Conservation (phyloP, 805 yeast species). For the Cyberlindnera xylosilytica region DNA sequence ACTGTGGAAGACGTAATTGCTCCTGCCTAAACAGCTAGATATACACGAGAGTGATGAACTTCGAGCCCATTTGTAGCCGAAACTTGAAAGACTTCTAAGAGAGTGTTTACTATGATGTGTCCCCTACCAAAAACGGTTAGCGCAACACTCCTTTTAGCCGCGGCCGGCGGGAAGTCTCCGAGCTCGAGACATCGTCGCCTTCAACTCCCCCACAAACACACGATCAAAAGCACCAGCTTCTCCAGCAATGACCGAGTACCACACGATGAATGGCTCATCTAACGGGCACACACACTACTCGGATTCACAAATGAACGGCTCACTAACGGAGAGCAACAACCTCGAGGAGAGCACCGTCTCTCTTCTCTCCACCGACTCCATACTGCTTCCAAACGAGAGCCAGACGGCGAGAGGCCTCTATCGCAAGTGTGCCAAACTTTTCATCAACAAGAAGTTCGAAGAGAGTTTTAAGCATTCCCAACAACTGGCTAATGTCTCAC, state of each 20-base stretch:
- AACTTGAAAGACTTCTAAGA: no score
- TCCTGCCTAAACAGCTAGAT: no score
- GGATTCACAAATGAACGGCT: not conserved
- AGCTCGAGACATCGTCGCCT: no score
- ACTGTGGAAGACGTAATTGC: no score
- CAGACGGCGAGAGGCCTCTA: conserved; percentile 14
- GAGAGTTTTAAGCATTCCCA: conserved; percentile 15
- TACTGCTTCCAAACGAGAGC: conserved; percentile 8
- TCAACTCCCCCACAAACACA: no score
- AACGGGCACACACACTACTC: not conserved
- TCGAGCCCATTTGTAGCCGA: no score
- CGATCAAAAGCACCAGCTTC: no score
- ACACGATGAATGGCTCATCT: conserved; percentile 1
- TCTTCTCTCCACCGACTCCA: conserved; percentile 7
- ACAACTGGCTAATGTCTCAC: conserved; percentile 9
- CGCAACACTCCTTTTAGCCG: no score
- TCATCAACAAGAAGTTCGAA: conserved; percentile 25
- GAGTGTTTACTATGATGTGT: no score
- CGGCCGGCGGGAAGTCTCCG: no score
- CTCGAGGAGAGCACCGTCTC: conserved; percentile 15
- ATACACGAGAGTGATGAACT: no score
- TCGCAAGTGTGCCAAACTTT: conserved; percentile 24
- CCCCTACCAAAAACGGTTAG: not conserved
- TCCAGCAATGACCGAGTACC: not conserved
- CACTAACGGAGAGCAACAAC: not conserved